Conservation (phyloP, 345 rosid genomes). For the Hevea brasiliensis region DNA sequence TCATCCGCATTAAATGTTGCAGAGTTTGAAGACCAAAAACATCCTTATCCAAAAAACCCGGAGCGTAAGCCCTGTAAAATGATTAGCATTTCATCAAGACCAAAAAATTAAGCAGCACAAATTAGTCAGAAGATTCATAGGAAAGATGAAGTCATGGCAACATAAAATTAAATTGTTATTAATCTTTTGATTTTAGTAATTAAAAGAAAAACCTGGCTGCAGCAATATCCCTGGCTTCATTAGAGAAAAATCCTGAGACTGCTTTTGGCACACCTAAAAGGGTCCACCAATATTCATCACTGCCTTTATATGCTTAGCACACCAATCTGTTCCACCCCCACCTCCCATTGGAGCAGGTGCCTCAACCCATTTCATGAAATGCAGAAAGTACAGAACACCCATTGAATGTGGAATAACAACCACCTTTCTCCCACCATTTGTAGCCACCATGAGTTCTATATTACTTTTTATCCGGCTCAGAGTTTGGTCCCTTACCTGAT, state of each 20-base stretch:
- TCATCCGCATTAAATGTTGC: conserved; percentile 65
- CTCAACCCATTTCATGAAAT: conserved; percentile 82
- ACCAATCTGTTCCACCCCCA: conserved; percentile 74
- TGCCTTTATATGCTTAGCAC: conserved; percentile 64
- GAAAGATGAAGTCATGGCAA: neutral
- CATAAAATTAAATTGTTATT: neutral
- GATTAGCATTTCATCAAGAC: conserved; percentile 20
- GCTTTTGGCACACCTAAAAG: conserved; percentile 70
- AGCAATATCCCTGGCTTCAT: conserved; percentile 65
- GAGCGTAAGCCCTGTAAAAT: conserved; percentile 54
- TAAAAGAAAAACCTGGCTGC: conserved; percentile 61
- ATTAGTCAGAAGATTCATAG: conserved; percentile 2
- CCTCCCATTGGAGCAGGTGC: conserved; percentile 75
- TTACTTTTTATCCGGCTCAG: conserved; percentile 67
- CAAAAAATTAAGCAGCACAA: conserved; percentile 3
- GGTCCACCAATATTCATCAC: conserved; percentile 74
- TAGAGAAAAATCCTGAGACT: conserved; percentile 54
- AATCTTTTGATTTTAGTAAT: too few species aligned
- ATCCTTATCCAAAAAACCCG: conserved; percentile 60
- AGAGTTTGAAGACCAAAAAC: conserved; percentile 56
- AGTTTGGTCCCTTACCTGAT: conserved; percentile 64
- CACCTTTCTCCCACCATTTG: conserved; percentile 59
- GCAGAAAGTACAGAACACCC: conserved; percentile 71
- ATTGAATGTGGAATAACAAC: conserved; percentile 73
- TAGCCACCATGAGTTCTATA: conserved; percentile 70